Evolutionary conservation across 2,329 filamentous ascomycete genomes (phyloP).

Genomic region (Aureobasidium melanogenum): DNA sequence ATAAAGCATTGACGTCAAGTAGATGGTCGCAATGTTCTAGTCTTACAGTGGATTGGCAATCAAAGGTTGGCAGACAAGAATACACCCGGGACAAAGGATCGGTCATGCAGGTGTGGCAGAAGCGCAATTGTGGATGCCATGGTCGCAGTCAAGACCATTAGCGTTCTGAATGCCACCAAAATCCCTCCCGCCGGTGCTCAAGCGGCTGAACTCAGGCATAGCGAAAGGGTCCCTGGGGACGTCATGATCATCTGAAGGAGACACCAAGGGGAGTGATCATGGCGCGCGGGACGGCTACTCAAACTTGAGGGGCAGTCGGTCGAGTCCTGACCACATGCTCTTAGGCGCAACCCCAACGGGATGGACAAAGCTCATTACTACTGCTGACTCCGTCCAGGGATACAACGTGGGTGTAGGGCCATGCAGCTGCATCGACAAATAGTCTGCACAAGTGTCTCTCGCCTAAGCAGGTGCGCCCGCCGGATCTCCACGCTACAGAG

Average conservation of each 20-base stretch:
- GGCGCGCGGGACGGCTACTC: background rate
- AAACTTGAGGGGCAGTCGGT: background rate
- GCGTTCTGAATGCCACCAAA: background rate
- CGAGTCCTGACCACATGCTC: constrained; percentile 4
- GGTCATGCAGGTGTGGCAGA: constrained; percentile 7
- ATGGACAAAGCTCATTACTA: background rate
- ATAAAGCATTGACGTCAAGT: constrained; percentile 5
- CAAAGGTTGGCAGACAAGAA: background rate
- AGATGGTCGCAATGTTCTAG: background rate
- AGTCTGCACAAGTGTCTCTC: constrained; percentile 1
- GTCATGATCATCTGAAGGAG: background rate
- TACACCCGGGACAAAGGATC: background rate
- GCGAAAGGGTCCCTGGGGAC: background rate
- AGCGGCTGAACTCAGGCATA: constrained; percentile 3
- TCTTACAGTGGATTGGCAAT: background rate
- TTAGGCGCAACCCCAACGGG: background rate
- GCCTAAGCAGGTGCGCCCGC: background rate
- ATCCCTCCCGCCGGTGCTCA: background rate
- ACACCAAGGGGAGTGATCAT: background rate
- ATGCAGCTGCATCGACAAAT: constrained; percentile 1
- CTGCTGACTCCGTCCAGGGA: background rate
- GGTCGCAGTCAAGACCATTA: background rate
- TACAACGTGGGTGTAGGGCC: background rate
- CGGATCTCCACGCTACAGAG: background rate
- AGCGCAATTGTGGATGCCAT: background rate